A percentile compares a stretch with the other conserved stretches of the same genome.
Evolutionary conservation across 2,329 filamentous ascomycete species (phyloP).

Genomic region (Sporothrix schenckii): DNA sequence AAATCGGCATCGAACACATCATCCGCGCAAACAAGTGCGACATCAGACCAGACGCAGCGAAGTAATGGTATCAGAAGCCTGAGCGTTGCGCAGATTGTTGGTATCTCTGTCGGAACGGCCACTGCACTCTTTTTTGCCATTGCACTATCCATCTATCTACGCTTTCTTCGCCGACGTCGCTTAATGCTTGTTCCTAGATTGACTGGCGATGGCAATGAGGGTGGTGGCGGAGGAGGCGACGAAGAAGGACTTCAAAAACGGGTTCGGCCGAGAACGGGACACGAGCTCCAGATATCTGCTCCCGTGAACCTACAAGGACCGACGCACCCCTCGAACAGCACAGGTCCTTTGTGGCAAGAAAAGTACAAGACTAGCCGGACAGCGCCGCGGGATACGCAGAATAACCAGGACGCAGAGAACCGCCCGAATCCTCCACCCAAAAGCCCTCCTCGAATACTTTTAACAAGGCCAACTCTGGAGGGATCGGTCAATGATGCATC

Average conservation of each 20-base stretch:
- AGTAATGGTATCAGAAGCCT: constrained; percentile 40
- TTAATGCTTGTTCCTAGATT: constrained; percentile 39
- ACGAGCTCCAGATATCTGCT: constrained; percentile 49
- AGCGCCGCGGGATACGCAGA: background rate
- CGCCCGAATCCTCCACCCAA: background rate
- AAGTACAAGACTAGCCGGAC: background rate
- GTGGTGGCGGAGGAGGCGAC: constrained; percentile 37
- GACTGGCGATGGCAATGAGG: constrained; percentile 36
- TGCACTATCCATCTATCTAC: constrained; percentile 49
- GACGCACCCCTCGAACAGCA: constrained; percentile 21
- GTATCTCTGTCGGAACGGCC: constrained; percentile 60
- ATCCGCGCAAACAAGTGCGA: background rate
- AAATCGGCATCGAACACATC: constrained; percentile 40
- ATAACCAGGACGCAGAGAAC: background rate
- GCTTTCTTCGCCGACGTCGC: constrained; percentile 43
- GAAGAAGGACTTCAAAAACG: constrained; percentile 41
- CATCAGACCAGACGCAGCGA: constrained; percentile 38
- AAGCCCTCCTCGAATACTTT: background rate
- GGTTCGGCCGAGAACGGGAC: constrained; percentile 33
- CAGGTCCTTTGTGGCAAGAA: constrained; percentile 20
- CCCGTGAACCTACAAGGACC: constrained; percentile 44
- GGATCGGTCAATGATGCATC: background rate
- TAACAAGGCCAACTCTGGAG: background rate
- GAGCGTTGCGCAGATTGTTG: constrained; percentile 47
- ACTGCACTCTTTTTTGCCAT: constrained; percentile 55